phyloP scores from a whole-genome alignment of 148 eudicot genomes.

The Tetragonia tetragonoides region DNA sequence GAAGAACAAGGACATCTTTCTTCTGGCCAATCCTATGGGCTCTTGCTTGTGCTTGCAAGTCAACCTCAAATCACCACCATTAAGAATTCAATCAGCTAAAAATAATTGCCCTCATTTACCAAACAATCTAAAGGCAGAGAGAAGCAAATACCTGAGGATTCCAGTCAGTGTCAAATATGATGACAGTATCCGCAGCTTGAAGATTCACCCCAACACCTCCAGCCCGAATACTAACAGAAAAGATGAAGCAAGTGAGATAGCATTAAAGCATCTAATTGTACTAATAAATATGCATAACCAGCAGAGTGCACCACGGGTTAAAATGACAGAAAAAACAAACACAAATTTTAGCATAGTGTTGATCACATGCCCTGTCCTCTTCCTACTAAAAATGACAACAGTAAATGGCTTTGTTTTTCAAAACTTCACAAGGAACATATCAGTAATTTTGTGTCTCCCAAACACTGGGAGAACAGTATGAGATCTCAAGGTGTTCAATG shows the following conservation, averaged over 20 bases:
- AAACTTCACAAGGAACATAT: neutral
- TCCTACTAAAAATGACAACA: neutral
- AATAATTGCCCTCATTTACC: slow-evolving; percentile 3
- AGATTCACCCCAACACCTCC: slow-evolving; percentile 99
- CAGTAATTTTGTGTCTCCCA: neutral
- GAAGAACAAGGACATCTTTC: slow-evolving; percentile 98
- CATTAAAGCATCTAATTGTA: neutral
- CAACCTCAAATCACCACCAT: slow-evolving; percentile 57
- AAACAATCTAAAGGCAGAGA: neutral
- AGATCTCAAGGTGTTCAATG: neutral
- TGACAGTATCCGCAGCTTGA: slow-evolving; percentile 99
- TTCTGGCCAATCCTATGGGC: slow-evolving; percentile 99
- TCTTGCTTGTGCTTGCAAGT: slow-evolving; percentile 99
- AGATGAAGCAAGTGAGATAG: slow-evolving; percentile 20
- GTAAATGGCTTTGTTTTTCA: neutral
- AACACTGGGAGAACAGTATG: neutral
- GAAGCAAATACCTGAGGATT: slow-evolving; percentile 79
- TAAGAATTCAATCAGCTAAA: slow-evolving; percentile 6
- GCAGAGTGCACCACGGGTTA: neutral
- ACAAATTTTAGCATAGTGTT: neutral
- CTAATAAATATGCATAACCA: neutral
- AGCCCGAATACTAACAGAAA: slow-evolving; percentile 76
- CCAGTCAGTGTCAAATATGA: slow-evolving; percentile 99
- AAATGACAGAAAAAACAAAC: neutral
- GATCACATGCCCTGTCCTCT: neutral